phyloP scores from a whole-genome alignment of 495 filamentous ascomycete species.

The Neurospora sp. region DNA sequence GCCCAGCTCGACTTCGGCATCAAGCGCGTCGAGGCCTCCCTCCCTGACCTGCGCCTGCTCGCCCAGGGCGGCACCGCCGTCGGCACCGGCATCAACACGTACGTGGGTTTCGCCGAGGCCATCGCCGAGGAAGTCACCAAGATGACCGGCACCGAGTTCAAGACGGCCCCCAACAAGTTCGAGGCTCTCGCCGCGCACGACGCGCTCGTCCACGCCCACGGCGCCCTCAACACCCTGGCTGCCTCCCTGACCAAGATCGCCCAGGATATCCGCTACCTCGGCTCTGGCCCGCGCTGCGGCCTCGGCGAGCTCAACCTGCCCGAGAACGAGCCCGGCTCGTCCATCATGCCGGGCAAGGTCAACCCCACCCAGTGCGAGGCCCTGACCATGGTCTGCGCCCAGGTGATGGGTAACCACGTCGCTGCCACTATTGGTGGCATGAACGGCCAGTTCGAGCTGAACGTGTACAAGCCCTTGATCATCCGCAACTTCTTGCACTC shows the following conservation, averaged over 20 bases:
- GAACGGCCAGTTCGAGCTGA: constrained; percentile 97
- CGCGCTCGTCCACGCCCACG: constrained; percentile 86
- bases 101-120: constrained; percentile 86
- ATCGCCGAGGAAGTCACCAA: constrained; percentile 83
- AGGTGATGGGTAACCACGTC: constrained; percentile 96
- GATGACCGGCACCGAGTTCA: constrained; percentile 87
- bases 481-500: constrained; percentile 94
- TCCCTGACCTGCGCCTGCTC: constrained; percentile 76
- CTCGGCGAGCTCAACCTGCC: constrained; percentile 86
- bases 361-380: constrained; percentile 98
- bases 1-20: constrained; percentile 86
- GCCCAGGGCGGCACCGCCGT: constrained; percentile 97
- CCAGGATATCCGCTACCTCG: constrained; percentile 94
- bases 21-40: constrained; percentile 69
- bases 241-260: constrained; percentile 95
- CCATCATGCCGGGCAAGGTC: constrained; percentile 99
- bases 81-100: constrained; percentile 95
- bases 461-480: constrained; percentile 96
- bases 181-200: constrained; percentile 97
- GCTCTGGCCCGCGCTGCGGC: constrained; percentile 90
- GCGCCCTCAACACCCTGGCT: constrained; percentile 88
- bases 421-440: constrained; percentile 87
- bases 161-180: constrained; percentile 98
- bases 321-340: constrained; percentile 94
- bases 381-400: constrained; percentile 92